Evolutionary conservation across 1,284 basidiomycete genomes (phyloP).

Genomic region (Papiliotrema terrestris): DNA sequence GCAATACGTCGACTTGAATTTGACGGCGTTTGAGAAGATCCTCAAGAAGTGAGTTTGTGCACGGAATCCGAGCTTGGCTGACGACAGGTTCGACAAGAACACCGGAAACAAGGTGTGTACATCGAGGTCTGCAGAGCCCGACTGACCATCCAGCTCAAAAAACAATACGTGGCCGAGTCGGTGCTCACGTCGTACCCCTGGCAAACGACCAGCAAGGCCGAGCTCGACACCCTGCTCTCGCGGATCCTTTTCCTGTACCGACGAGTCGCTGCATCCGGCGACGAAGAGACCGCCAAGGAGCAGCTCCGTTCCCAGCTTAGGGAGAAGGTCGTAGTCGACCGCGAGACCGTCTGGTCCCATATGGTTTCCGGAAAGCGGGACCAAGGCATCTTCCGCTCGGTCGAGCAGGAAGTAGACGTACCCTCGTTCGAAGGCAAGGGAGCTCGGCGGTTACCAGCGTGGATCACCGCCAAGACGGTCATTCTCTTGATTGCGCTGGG

Average conservation of each 20-base stretch:
- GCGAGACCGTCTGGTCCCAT: slow-evolving; percentile 80
- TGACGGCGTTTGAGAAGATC: slow-evolving; percentile 93
- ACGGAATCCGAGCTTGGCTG: not conserved
- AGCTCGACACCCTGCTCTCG: slow-evolving; percentile 61
- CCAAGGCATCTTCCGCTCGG: slow-evolving; percentile 70
- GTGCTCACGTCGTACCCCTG: slow-evolving; percentile 74
- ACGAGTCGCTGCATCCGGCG: slow-evolving; percentile 77
- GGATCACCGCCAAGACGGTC: slow-evolving; percentile 62
- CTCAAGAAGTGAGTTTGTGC: slow-evolving; percentile 73
- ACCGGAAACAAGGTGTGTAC: slow-evolving; percentile 65
- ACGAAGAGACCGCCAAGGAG: slow-evolving; percentile 66
- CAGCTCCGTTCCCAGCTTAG: slow-evolving; percentile 85
- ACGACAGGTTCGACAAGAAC: slow-evolving; percentile 87
- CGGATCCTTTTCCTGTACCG: slow-evolving; percentile 73
- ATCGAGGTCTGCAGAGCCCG: not conserved
- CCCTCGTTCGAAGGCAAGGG: slow-evolving; percentile 53
- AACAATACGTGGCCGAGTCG: slow-evolving; percentile 69
- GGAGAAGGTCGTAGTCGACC: slow-evolving; percentile 61
- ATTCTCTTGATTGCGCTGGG: slow-evolving; percentile 59
- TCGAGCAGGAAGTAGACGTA: slow-evolving; percentile 55
- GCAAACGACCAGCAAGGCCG: slow-evolving; percentile 60
- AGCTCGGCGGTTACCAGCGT: slow-evolving; percentile 51
- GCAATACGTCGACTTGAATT: slow-evolving; percentile 92
- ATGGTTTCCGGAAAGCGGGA: slow-evolving; percentile 65
- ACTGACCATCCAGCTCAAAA: slow-evolving; percentile 60